phyloP scores from a whole-genome alignment of 2,329 filamentous ascomycete species.

The Colletotrichum spaethianum region DNA sequence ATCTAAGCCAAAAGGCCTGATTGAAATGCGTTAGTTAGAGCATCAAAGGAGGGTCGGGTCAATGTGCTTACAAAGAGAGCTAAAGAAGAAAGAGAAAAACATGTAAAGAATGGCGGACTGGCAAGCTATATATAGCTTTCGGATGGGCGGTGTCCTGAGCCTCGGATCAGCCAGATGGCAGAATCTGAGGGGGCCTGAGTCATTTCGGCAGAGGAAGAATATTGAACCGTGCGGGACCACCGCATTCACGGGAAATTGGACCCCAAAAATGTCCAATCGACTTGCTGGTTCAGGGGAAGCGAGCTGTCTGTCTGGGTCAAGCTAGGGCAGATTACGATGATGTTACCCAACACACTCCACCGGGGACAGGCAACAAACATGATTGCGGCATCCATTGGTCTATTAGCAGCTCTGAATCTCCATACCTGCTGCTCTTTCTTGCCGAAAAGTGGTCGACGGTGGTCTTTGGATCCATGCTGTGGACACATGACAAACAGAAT shows the following conservation, averaged over 20 bases:
- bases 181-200: not conserved
- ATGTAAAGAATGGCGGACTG: slow-evolving; percentile 46
- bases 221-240: not conserved
- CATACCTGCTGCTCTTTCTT: not conserved
- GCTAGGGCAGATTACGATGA: not conserved
- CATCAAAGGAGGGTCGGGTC: no score
- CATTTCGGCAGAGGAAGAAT: not conserved
- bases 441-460: not conserved
- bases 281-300: not conserved
- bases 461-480: not conserved
- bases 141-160: not conserved
- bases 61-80: slow-evolving; percentile 61
- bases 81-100: slow-evolving; percentile 67
- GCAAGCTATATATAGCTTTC: slow-evolving; percentile 49
- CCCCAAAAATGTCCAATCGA: not conserved
- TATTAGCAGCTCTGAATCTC: not conserved
- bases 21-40: not conserved
- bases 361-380: not conserved
- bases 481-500: not conserved
- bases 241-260: not conserved
- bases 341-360: not conserved
- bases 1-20: slow-evolving; percentile 79
- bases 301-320: not conserved
- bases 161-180: slow-evolving; percentile 1
- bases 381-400: not conserved